Percentiles rank a stretch among this genome's conserved stretches.
Conservation (phyloP, 768 basidiomycete genomes). For the Plicaturopsis crispa region DNA sequence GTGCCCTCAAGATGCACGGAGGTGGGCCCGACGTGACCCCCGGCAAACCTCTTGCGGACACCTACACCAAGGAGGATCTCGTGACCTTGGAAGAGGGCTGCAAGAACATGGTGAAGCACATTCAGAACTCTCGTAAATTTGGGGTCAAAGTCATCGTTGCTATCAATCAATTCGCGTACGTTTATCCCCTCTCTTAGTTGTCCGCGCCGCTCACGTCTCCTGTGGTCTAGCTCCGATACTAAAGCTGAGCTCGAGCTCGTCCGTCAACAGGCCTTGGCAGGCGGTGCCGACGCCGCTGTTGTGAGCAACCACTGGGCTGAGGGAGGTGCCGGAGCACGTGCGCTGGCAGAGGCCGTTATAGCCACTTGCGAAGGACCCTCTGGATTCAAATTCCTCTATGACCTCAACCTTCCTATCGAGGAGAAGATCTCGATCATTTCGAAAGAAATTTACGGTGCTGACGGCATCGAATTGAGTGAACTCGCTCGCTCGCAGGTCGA, state of each 20-base stretch:
- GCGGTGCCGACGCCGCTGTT: slow-evolving; percentile 91
- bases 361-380: slow-evolving; percentile 76
- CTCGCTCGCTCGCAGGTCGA: slow-evolving; percentile 81
- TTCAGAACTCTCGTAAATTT: slow-evolving; percentile 92
- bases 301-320: slow-evolving; percentile 98
- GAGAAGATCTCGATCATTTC: slow-evolving; percentile 86
- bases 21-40: slow-evolving; percentile 96
- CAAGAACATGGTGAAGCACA: slow-evolving; percentile 89
- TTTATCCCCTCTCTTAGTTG: slow-evolving; percentile 14
- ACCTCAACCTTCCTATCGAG: slow-evolving; percentile 73
- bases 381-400: slow-evolving; percentile 90
- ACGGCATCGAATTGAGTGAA: slow-evolving; percentile 82
- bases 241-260: slow-evolving; percentile 84
- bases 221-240: slow-evolving; percentile 66
- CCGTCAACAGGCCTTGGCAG: slow-evolving; percentile 67
- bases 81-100: slow-evolving; percentile 86
- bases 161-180: slow-evolving; percentile 92
- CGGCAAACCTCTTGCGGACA: slow-evolving; percentile 88
- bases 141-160: slow-evolving; percentile 94
- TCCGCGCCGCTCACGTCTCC: neutral
- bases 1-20: slow-evolving; percentile 99
- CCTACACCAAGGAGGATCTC: slow-evolving; percentile 91
- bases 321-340: slow-evolving; percentile 85
- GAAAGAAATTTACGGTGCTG: slow-evolving; percentile 91
- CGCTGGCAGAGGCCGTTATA: slow-evolving; percentile 90